phyloP scores from a whole-genome alignment of 2,329 filamentous ascomycete genomes.

The Lecanicillium sp. region DNA sequence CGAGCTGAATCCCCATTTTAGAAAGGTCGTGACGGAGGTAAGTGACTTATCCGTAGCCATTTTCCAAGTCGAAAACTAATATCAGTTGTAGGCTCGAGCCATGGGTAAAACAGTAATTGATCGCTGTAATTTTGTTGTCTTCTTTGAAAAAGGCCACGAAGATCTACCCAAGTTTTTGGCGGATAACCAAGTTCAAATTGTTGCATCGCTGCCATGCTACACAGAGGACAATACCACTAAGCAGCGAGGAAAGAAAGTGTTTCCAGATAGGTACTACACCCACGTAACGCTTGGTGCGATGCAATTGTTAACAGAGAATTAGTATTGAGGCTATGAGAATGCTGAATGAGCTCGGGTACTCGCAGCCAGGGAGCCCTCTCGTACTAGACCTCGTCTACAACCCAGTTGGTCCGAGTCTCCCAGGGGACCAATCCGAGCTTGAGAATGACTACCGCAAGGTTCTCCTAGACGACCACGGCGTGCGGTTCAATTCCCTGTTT shows the following conservation, averaged over 20 bases:
- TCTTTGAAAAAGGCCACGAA: neutral
- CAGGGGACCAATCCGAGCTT: neutral
- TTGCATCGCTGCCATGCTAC: neutral
- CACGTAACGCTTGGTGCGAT: neutral
- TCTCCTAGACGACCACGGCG: neutral
- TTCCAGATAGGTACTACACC: neutral
- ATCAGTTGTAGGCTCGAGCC: neutral
- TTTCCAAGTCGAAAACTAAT: neutral
- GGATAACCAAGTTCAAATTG: neutral
- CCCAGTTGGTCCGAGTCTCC: neutral
- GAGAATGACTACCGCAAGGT: neutral
- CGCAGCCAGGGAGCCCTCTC: neutral
- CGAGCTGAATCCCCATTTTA: neutral
- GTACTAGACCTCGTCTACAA: neutral
- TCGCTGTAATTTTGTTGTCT: neutral
- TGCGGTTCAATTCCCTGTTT: neutral
- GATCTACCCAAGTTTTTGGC: neutral
- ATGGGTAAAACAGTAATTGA: neutral
- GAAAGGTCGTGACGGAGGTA: neutral
- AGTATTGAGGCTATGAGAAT: neutral
- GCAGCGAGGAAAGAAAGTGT: neutral
- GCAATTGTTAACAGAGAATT: neutral
- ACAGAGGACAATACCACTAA: neutral
- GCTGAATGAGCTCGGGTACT: neutral
- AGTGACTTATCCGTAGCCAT: neutral